Base-by-base conservation (phyloP, 192 early-diverging fungal species). In the Ramicandelaber brevisporus region DNA sequence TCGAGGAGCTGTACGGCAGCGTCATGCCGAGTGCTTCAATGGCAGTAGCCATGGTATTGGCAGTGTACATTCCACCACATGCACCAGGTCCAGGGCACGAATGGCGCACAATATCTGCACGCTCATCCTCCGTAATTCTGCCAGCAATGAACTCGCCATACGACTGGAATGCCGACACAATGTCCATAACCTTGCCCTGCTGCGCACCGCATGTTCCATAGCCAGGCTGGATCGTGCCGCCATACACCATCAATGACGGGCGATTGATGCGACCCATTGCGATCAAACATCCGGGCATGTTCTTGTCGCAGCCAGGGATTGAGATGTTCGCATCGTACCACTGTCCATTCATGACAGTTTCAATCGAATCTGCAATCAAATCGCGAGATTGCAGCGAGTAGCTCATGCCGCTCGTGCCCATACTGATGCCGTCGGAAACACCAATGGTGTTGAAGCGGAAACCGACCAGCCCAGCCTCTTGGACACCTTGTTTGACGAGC, bases 271-370 rank as follows among this genome's bases (percentile, higher is more conserved):
- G 69, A 15, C 68, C 84, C 78, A 93, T 90, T 26, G 93, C 89
- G 29, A 99, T 95, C 30, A 99, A 46, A 37, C 66, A 68, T 24
- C 93, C 93, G 9, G 93, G 93, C 93, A 99, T 99, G 63, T 99
- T 99, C 58, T 78, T 78, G 48, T 78, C 76, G 41, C 79, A 78
- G 27, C 85, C 88, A 3, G 93, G 93, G 20, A 99, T 50, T 4
- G 86, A 79, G 45, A 99, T 89, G 47, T 99, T 99, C 36, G 68
- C 93, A 45, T 99, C 93, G 37, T 99, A 99, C 81, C 82, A 95
- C 51, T 93, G 85, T 2, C 70, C 86, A 21, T 69, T 55, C 93
- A 99, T 99, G 8, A 89, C 85, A 4, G 93, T 99, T 49, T 99
- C 93, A 31, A 99, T 95, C 14, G 81, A 86, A 47, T 99, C 93